Conservation (phyloP, 768 basidiomycete genomes). For the Pisolithus albus region DNA sequence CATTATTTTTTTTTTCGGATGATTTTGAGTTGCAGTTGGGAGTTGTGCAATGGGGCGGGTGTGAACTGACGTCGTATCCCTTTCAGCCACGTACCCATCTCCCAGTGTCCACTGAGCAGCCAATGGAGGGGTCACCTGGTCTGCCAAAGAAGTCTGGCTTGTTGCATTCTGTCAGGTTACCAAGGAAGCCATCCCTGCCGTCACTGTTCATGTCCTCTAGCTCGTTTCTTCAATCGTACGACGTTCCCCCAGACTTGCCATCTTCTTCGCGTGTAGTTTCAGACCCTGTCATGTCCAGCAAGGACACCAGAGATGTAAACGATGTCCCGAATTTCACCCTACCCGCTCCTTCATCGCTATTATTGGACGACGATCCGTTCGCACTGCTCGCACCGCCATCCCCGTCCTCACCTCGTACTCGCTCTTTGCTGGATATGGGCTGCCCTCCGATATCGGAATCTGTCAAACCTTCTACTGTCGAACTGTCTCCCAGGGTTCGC, state of each 20-base stretch:
- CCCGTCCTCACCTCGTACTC: constrained; percentile 6
- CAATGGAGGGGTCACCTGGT: constrained; percentile 4
- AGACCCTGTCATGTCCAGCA: not conserved
- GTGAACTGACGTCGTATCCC: not conserved
- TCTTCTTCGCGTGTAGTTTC: constrained; percentile 16
- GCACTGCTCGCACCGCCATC: constrained; percentile 43
- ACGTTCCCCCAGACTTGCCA: constrained; percentile 23
- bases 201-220: constrained; percentile 31
- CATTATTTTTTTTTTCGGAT: not conserved
- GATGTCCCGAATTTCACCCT: not conserved
- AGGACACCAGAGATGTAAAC: not conserved
- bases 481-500: constrained; percentile 9
- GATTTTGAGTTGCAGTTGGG: not conserved
- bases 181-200: constrained; percentile 48
- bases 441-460: constrained; percentile 6
- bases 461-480: constrained; percentile 7
- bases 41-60: not conserved
- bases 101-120: not conserved
- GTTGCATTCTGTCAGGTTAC: constrained; percentile 27
- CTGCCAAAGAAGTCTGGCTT: constrained; percentile 4
- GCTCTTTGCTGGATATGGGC: constrained; percentile 1
- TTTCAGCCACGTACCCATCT: not conserved
- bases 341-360: constrained; percentile 10
- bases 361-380: constrained; percentile 71
- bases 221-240: constrained; percentile 40